A percentile compares a stretch with the other conserved stretches of the same genome.
These are phyloP conservation scores for Rosellinia necatrix DNA, from an alignment of 2,329 filamentous ascomycete species.

Conservation along the genomic window DNA sequence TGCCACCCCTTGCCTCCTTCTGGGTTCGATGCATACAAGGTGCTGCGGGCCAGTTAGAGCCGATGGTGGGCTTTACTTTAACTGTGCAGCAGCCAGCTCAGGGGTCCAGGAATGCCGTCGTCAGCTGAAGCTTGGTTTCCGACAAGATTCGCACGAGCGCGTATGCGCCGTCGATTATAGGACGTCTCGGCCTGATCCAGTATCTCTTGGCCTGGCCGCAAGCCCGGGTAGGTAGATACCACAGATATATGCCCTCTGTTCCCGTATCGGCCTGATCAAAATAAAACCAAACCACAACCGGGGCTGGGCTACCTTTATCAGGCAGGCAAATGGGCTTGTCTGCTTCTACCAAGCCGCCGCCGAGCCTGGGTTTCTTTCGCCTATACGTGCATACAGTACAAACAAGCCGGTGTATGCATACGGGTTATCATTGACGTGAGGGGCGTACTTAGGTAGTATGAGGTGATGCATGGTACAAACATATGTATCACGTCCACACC, in stretches of 20 bases:
- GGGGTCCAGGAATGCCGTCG: neutral
- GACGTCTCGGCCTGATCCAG: conserved; percentile 10
- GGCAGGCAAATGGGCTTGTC: conserved; percentile 4
- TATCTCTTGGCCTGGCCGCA: conserved; percentile 14
- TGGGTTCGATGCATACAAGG: neutral
- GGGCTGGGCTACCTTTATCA: conserved; percentile 11
- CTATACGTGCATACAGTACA: too few relatives aligned
- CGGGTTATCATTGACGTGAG: too few relatives aligned
- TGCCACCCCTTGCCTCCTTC: neutral
- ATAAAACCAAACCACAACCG: neutral
- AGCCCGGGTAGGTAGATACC: neutral
- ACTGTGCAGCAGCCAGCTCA: too few relatives aligned
- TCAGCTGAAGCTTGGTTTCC: conserved; percentile 8
- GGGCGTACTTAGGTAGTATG: too few relatives aligned
- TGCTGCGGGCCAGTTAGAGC: too few relatives aligned
- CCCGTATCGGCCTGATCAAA: too few relatives aligned
- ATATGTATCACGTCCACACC: conserved; percentile 12
- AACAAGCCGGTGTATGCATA: too few relatives aligned
- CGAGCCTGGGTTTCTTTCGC: too few relatives aligned
- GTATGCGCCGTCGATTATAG: neutral
- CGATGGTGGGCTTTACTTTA: neutral
- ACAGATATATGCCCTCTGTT: neutral
- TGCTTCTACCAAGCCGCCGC: neutral
- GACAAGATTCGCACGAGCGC: conserved; percentile 2
- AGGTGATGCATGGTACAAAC: conserved; percentile 16